These are phyloP conservation scores for Diaporthe batatas DNA, from an alignment of 2,329 filamentous ascomycete species.

Conservation along the genomic window DNA sequence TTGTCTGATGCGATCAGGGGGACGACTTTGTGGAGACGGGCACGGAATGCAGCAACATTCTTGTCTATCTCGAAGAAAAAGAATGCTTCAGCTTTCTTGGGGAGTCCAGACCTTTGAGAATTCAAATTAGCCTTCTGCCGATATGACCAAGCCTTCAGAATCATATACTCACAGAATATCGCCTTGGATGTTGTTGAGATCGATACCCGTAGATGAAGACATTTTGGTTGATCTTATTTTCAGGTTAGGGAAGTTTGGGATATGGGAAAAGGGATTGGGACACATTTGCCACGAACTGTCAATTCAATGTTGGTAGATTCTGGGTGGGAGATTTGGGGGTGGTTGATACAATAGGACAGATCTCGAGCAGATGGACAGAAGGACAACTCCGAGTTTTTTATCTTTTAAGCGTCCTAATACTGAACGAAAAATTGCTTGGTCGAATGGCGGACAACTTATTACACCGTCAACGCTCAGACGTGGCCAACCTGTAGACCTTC, in stretches of 20 bases:
- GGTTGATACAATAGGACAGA: background rate
- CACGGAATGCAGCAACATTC: conserved; percentile 19
- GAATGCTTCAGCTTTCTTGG: conserved; percentile 36
- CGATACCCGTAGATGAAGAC: conserved; percentile 15
- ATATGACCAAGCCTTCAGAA: too few relatives aligned
- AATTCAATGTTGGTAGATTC: background rate
- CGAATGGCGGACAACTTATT: background rate
- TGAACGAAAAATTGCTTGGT: background rate
- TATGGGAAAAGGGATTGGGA: background rate
- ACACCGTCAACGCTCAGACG: background rate
- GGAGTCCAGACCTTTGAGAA: conserved; percentile 25
- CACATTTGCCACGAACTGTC: background rate
- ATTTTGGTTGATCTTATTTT: background rate
- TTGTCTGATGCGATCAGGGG: conserved; percentile 26
- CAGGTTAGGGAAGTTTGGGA: background rate
- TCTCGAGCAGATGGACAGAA: too few relatives aligned
- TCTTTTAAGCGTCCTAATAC: background rate
- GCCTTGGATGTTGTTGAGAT: conserved; percentile 19
- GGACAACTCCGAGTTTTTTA: background rate
- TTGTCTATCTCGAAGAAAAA: conserved; percentile 36
- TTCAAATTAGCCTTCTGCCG: background rate
- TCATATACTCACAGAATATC: conserved; percentile 6
- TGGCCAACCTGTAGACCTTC: background rate
- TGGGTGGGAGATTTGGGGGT: background rate
- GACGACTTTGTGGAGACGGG: conserved; percentile 11